phyloP scores from a whole-genome alignment of 768 basidiomycete species.

The Hygrocybe punicea region DNA sequence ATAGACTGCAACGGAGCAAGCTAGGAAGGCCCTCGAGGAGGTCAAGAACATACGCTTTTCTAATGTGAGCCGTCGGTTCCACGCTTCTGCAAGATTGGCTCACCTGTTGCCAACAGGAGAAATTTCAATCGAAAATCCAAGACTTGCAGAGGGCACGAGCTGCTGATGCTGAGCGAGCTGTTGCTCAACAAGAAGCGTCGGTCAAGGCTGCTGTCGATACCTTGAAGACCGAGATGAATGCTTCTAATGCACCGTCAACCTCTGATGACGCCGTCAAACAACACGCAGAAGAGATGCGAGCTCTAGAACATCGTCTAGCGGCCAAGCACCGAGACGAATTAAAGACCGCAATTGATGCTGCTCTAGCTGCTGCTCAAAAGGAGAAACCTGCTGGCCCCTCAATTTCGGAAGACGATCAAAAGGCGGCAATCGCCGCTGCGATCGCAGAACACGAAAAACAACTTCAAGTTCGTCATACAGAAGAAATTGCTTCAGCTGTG shows the following conservation, averaged over 20 bases:
- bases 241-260: constrained; percentile 14
- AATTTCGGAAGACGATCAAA: constrained; percentile 26
- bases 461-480: constrained; percentile 44
- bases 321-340: constrained; percentile 54
- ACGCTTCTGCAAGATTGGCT: neutral
- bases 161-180: constrained; percentile 42
- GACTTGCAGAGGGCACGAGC: constrained; percentile 52
- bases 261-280: constrained; percentile 43
- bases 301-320: constrained; percentile 50
- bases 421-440: constrained; percentile 46
- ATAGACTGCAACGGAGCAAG: constrained; percentile 42
- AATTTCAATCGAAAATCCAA: constrained; percentile 53
- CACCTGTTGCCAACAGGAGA: constrained; percentile 45
- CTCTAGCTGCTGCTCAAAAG: constrained; percentile 39
- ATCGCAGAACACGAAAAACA: constrained; percentile 49
- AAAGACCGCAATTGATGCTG: constrained; percentile 50
- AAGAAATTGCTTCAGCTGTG: constrained; percentile 61
- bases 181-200: constrained; percentile 44
- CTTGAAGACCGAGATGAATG: constrained; percentile 44
- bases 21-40: constrained; percentile 44
- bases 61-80: constrained; percentile 31
- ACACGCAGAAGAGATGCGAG: constrained; percentile 59
- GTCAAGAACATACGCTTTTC: constrained; percentile 42
- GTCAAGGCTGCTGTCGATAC: constrained; percentile 59
- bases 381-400: constrained; percentile 21